phyloP scores from a whole-genome alignment of 2,329 filamentous ascomycete species.

The Dothistroma septosporum region DNA sequence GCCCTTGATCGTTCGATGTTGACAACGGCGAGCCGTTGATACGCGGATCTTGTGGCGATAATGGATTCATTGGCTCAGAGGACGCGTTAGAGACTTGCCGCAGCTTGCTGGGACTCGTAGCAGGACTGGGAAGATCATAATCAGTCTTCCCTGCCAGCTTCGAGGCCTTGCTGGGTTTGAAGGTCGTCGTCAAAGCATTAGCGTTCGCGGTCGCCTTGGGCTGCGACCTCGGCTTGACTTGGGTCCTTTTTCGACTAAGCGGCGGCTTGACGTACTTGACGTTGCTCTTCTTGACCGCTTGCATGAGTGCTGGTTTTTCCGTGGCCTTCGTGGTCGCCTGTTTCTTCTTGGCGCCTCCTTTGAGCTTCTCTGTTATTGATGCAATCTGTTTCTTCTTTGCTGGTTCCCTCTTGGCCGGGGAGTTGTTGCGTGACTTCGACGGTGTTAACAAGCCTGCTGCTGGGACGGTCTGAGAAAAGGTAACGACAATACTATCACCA shows the following conservation, averaged over 20 bases:
- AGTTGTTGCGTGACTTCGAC: constrained; percentile 29
- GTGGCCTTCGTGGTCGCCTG: constrained; percentile 12
- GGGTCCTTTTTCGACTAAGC: constrained; percentile 15
- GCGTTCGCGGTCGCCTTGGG: constrained; percentile 16
- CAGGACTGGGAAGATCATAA: constrained; percentile 15
- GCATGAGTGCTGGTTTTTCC: constrained; percentile 14
- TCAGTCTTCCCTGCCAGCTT: constrained; percentile 15
- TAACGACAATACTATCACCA: constrained; percentile 25
- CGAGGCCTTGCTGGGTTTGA: constrained; percentile 26
- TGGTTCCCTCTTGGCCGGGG: constrained; percentile 20
- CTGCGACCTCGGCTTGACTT: constrained; percentile 12
- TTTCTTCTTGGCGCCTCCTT: constrained; percentile 11
- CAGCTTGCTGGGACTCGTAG: constrained; percentile 29
- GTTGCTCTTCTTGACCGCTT: constrained; percentile 22
- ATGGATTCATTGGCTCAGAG: constrained; percentile 23
- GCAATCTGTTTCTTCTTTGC: constrained; percentile 9
- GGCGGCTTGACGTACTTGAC: constrained; percentile 27
- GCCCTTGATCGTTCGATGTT: not conserved
- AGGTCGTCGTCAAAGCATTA: constrained; percentile 22
- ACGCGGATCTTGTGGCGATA: constrained; percentile 24
- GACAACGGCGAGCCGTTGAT: constrained; percentile 21
- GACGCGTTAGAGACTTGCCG: constrained; percentile 24
- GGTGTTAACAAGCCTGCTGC: constrained; percentile 32
- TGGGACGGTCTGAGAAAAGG: constrained; percentile 1
- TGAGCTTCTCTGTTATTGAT: constrained; percentile 23